phyloP scores from a whole-genome alignment of 495 filamentous ascomycete species.

The Podospora bellae-mahoneyi region DNA sequence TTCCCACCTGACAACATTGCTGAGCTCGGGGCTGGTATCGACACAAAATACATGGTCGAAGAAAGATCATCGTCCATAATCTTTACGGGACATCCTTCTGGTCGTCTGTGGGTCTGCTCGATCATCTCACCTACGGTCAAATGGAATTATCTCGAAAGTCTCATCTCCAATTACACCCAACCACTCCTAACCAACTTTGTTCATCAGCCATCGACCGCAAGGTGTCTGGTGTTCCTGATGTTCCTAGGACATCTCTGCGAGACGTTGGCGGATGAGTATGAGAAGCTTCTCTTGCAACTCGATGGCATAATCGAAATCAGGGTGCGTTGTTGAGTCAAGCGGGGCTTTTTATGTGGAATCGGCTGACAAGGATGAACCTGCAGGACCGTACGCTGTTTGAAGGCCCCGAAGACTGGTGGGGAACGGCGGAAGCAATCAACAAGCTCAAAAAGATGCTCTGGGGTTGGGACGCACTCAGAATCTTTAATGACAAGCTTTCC shows the following conservation, averaged over 20 bases:
- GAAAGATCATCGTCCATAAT: constrained; percentile 16
- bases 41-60: constrained; percentile 11
- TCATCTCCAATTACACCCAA: not conserved
- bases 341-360: not conserved
- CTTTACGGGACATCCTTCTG: constrained; percentile 13
- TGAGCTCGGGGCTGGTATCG: constrained; percentile 8
- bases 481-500: constrained; percentile 21
- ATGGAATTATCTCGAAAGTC: not conserved
- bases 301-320: constrained; percentile 22
- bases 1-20: constrained; percentile 20
- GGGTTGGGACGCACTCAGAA: constrained; percentile 21
- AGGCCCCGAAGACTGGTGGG: constrained; percentile 20
- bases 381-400: constrained; percentile 19
- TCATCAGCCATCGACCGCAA: constrained; percentile 17
- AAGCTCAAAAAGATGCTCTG: constrained; percentile 25
- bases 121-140: constrained; percentile 6
- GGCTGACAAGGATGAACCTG: not conserved
- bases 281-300: constrained; percentile 11
- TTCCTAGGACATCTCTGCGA: constrained; percentile 19
- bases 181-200: constrained; percentile 13
- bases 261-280: constrained; percentile 18
- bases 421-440: constrained; percentile 20
- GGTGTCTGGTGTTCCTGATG: constrained; percentile 17
- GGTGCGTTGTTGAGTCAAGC: not conserved
- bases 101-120: constrained; percentile 18